phyloP scores from a whole-genome alignment of 108 stramenopile genomes.

The Skeletonema grethae region DNA sequence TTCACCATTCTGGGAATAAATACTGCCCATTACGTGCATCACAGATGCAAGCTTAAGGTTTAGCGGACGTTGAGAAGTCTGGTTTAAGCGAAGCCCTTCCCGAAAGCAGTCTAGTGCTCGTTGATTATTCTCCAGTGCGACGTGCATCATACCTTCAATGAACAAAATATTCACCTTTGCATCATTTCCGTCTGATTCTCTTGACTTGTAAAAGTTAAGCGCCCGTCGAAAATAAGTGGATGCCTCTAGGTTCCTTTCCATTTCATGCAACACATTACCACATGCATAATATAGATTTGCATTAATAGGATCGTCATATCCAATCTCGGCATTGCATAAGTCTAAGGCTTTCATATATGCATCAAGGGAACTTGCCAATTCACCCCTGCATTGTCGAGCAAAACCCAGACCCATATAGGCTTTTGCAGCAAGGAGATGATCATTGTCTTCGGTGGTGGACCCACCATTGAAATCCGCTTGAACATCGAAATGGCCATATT shows the following conservation, averaged over 20 bases:
- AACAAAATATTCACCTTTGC: conserved; percentile 11
- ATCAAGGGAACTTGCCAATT: conserved; percentile 33
- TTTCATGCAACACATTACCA: conserved; percentile 65
- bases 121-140: conserved; percentile 21
- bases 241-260: conserved; percentile 62
- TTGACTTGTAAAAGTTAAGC: conserved; percentile 26
- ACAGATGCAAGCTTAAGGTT: conserved; percentile 37
- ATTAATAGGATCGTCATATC: conserved; percentile 17
- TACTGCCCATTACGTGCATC: conserved; percentile 45
- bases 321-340: conserved; percentile 36
- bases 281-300: conserved; percentile 49
- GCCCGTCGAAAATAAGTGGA: conserved; percentile 39
- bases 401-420: conserved; percentile 52
- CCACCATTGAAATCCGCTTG: neutral
- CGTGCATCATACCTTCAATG: conserved; percentile 51
- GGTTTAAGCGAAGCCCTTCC: conserved; percentile 17
- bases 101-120: conserved; percentile 31
- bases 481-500: conserved; percentile 34
- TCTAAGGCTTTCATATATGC: conserved; percentile 37
- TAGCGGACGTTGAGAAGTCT: conserved; percentile 16
- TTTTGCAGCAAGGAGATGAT: conserved; percentile 37
- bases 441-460: conserved; percentile 16
- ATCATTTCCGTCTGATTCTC: conserved; percentile 8
- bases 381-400: conserved; percentile 38
- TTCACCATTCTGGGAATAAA: conserved; percentile 23